Conservation (phyloP, 2,329 filamentous ascomycete genomes). For the Trichoderma lentiforme region DNA sequence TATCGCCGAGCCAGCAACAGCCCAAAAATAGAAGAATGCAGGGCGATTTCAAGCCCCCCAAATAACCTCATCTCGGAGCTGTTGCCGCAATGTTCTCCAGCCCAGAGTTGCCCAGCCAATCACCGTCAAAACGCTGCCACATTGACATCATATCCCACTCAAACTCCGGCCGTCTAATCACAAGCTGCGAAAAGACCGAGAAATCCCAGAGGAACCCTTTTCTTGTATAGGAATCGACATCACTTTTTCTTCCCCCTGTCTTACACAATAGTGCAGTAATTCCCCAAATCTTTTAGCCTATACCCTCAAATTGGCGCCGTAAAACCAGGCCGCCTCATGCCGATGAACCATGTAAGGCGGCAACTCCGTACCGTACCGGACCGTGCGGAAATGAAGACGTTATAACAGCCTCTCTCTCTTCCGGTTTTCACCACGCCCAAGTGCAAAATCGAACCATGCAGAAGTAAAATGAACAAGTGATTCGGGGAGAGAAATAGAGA, state of each 20-base stretch:
- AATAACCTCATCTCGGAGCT: neutral
- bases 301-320: neutral
- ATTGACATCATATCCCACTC: slow-evolving; percentile 2
- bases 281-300: neutral
- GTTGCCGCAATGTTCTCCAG: neutral
- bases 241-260: neutral
- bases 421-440: neutral
- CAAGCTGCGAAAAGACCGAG: neutral
- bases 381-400: neutral
- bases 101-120: neutral
- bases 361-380: neutral
- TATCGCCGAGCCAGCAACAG: neutral
- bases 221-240: neutral
- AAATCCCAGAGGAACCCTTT: neutral
- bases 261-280: neutral
- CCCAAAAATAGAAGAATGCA: neutral
- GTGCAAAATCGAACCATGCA: neutral
- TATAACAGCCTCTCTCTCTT: neutral
- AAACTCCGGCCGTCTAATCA: neutral
- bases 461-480: neutral
- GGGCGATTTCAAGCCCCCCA: neutral
- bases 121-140: neutral
- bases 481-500: neutral
- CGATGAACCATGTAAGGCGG: neutral
- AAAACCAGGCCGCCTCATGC: neutral